A percentile compares a stretch with the other conserved stretches of the same genome.
Conservation (phyloP, 2,329 filamentous ascomycete species). For the Pseudopithomyces maydicus region DNA sequence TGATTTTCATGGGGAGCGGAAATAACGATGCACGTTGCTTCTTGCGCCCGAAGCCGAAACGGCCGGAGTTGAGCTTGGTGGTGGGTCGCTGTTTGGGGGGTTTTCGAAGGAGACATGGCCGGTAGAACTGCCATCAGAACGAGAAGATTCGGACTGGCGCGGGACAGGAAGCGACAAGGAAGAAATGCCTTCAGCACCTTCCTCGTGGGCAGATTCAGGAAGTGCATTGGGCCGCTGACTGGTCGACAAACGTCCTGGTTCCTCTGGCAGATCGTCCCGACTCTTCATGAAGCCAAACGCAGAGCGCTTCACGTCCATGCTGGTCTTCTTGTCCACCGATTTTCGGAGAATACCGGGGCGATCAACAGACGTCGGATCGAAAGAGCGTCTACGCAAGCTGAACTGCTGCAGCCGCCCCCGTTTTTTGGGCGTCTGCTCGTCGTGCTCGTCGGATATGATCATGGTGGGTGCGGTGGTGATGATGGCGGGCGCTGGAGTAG, state of each 20-base stretch:
- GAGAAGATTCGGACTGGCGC: slow-evolving; percentile 82
- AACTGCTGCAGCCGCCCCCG: slow-evolving; percentile 43
- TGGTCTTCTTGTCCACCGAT: slow-evolving; percentile 43
- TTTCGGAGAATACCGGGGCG: slow-evolving; percentile 38
- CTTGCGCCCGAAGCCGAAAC: slow-evolving; percentile 77
- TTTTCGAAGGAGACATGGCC: slow-evolving; percentile 44
- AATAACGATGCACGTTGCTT: slow-evolving; percentile 77
- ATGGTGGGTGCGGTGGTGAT: slow-evolving; percentile 90
- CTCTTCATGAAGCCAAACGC: slow-evolving; percentile 36
- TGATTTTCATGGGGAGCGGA: slow-evolving; percentile 79
- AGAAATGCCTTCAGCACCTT: slow-evolving; percentile 61
- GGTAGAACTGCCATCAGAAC: slow-evolving; percentile 82
- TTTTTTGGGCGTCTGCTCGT: slow-evolving; percentile 29
- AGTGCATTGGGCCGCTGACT: slow-evolving; percentile 54
- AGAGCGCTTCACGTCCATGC: slow-evolving; percentile 26
- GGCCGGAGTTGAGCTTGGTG: slow-evolving; percentile 66
- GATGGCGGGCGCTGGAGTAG: slow-evolving; percentile 64
- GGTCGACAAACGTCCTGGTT: slow-evolving; percentile 64
- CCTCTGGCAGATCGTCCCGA: slow-evolving; percentile 36
- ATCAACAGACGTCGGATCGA: slow-evolving; percentile 40
- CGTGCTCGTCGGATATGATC: slow-evolving; percentile 22
- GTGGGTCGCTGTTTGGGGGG: slow-evolving; percentile 53
- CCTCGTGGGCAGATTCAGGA: slow-evolving; percentile 66
- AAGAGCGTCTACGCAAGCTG: slow-evolving; percentile 40
- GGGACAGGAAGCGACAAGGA: slow-evolving; percentile 67